A percentile compares a stretch with the other conserved stretches of the same genome.
Evolutionary conservation across 306 rosid genomes (phyloP).

Genomic region (Vigna mungo): DNA sequence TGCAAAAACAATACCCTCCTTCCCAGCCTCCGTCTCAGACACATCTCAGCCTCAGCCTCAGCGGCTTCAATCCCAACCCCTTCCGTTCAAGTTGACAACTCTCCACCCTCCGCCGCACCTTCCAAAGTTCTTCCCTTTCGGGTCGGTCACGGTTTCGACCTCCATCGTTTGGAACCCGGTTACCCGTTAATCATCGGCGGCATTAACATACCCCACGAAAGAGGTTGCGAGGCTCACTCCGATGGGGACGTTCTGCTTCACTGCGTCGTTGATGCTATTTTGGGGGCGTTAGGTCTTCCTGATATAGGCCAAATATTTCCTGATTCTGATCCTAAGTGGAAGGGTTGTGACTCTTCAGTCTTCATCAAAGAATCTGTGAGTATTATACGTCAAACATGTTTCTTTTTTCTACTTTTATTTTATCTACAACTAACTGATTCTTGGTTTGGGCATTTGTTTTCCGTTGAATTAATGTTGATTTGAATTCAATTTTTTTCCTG

Average conservation of each 20-base stretch:
- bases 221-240: slow-evolving; percentile 98
- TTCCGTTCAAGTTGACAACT: slow-evolving; percentile 46
- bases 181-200: slow-evolving; percentile 97
- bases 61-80: slow-evolving; percentile 52
- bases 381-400: background rate
- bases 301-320: slow-evolving; percentile 95
- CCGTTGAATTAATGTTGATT: background rate
- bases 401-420: background rate
- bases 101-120: slow-evolving; percentile 52
- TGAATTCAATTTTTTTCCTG: background rate
- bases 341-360: slow-evolving; percentile 83
- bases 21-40: slow-evolving; percentile 42
- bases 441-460: background rate
- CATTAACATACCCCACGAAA: slow-evolving; percentile 82
- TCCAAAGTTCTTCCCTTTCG: slow-evolving; percentile 80
- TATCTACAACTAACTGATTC: slow-evolving; percentile 4
- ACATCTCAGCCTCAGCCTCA: slow-evolving; percentile 38
- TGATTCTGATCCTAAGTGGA: slow-evolving; percentile 93
- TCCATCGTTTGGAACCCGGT: slow-evolving; percentile 89
- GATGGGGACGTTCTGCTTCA: slow-evolving; percentile 99
- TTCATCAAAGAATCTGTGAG: slow-evolving; percentile 93
- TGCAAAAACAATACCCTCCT: slow-evolving; percentile 26
- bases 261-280: slow-evolving; percentile 93
- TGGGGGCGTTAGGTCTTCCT: slow-evolving; percentile 95
- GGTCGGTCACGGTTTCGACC: slow-evolving; percentile 95